phyloP scores from a whole-genome alignment of 306 rosid genomes.

The Prunus persica region DNA sequence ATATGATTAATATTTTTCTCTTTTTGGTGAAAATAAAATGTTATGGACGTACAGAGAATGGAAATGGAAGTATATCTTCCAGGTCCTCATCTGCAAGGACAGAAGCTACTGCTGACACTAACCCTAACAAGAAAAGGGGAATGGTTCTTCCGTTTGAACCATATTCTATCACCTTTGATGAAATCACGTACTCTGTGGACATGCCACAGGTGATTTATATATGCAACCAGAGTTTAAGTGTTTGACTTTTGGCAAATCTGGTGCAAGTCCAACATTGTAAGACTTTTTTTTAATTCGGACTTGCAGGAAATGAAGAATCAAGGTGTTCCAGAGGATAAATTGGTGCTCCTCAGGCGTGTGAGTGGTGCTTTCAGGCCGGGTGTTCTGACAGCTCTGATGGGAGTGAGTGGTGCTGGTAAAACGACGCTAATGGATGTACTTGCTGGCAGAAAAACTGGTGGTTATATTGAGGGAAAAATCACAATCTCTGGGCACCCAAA shows the following conservation, averaged over 20 bases:
- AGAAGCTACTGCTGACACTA: not conserved
- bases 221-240: not conserved
- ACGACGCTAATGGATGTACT: constrained; percentile 27
- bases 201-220: constrained; percentile 19
- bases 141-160: constrained; percentile 29
- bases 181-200: constrained; percentile 23
- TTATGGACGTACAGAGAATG: not conserved
- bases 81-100: not conserved
- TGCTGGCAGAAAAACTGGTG: constrained; percentile 27
- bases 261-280: not conserved
- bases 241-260: not conserved
- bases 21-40: not conserved
- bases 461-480: constrained; percentile 18
- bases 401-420: constrained; percentile 27
- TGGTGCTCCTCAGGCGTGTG: constrained; percentile 16
- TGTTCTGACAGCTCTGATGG: constrained; percentile 27
- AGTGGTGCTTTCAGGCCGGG: constrained; percentile 31
- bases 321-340: constrained; percentile 20
- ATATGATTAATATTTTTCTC: not conserved
- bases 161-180: constrained; percentile 23
- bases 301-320: constrained; percentile 24
- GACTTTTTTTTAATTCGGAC: not conserved
- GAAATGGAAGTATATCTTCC: not conserved
- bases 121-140: constrained; percentile 10
- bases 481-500: constrained; percentile 21